Percentiles rank a stretch among this genome's conserved stretches.
Conservation (phyloP, 2,329 filamentous ascomycete genomes). For the Geosmithia morbida region DNA sequence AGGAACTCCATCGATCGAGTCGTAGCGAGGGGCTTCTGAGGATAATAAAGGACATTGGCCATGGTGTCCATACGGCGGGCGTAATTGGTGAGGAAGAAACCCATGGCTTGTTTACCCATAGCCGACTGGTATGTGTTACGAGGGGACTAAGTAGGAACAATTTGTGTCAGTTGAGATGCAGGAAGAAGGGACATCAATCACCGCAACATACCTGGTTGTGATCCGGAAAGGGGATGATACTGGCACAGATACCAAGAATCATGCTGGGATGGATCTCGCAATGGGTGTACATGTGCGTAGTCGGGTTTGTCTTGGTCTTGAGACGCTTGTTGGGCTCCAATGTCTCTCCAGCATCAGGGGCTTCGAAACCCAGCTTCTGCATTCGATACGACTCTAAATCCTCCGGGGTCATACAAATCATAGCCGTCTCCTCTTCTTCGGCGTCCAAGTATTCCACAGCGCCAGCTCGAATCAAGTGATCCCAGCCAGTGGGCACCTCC, state of each 20-base stretch:
- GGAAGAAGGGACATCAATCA: neutral
- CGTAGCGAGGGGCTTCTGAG: conserved; percentile 91
- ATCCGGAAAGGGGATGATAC: conserved; percentile 98
- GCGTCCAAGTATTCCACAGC: conserved; percentile 94
- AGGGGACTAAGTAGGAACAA: conserved; percentile 52
- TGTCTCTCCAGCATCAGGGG: conserved; percentile 41
- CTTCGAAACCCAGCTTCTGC: conserved; percentile 29
- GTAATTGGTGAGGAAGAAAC: conserved; percentile 96
- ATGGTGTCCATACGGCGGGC: conserved; percentile 97
- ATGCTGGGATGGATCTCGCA: conserved; percentile 99
- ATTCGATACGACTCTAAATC: conserved; percentile 70
- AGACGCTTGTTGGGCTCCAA: conserved; percentile 71
- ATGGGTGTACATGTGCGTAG: conserved; percentile 87
- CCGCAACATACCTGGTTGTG: conserved; percentile 63
- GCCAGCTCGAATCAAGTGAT: conserved; percentile 68
- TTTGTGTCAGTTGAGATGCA: neutral
- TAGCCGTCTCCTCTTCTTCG: conserved; percentile 94
- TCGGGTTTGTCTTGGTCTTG: conserved; percentile 75
- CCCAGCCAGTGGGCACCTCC: conserved; percentile 63
- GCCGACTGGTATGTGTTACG: conserved; percentile 98
- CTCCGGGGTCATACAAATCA: conserved; percentile 99
- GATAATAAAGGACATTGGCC: conserved; percentile 98
- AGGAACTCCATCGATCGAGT: conserved; percentile 98
- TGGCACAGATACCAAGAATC: conserved; percentile 96
- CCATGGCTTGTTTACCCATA: conserved; percentile 99